Evolutionary conservation across 495 filamentous ascomycete species (phyloP).

Genomic region (Lasiosphaeriaceae sp.): DNA sequence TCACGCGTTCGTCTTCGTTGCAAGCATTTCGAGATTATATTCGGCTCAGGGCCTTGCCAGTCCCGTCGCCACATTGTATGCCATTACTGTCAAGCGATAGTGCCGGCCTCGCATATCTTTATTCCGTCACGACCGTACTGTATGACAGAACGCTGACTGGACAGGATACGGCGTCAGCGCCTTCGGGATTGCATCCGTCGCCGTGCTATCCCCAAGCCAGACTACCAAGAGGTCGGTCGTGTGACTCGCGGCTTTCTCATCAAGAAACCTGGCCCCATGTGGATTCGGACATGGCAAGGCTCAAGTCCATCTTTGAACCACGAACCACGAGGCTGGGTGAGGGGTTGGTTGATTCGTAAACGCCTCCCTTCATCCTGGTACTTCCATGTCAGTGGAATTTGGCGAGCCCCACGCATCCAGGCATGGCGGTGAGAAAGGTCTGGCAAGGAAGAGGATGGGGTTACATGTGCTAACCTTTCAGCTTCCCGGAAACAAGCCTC

Average conservation of each 20-base stretch:
- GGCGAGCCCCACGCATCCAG: neutral
- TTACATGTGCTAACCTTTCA: too few relatives aligned
- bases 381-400: neutral
- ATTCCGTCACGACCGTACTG: neutral
- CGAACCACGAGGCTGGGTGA: conserved; percentile 8
- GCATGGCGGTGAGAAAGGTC: too few relatives aligned
- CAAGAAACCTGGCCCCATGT: neutral
- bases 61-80: neutral
- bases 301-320: neutral
- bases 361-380: neutral
- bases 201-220: neutral
- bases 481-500: too few relatives aligned
- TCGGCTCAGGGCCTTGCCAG: too few relatives aligned
- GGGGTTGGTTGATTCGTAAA: conserved; percentile 10
- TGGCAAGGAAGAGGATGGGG: too few relatives aligned
- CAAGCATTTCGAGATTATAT: too few relatives aligned
- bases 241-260: neutral
- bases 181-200: conserved; percentile 2
- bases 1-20: too few relatives aligned
- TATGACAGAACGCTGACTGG: conserved; percentile 14
- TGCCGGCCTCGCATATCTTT: neutral
- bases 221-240: neutral
- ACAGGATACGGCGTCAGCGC: conserved; percentile 15
- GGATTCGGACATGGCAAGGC: neutral
- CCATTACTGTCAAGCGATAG: neutral